Base-by-base conservation (phyloP, 2,329 filamentous ascomycete species). In the Trichoderma asperellum region DNA sequence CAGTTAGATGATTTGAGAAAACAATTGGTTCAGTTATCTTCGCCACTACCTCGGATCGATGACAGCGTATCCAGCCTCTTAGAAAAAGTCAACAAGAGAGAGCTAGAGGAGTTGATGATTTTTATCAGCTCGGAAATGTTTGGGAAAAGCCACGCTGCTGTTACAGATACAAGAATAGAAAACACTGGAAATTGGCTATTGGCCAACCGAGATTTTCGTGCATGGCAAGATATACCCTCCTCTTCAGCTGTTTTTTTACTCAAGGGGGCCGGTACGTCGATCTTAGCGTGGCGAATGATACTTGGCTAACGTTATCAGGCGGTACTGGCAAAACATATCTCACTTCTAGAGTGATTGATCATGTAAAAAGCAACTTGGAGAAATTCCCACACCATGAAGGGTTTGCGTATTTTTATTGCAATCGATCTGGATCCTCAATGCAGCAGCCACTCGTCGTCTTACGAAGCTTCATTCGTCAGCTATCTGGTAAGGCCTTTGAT, bases 61-160 rank as follows among this genome's bases (percentile, higher is more conserved):
- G 18, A 37, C 5, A 5, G 5, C 0, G 52, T 68, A 0, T 14
- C n/a, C 0, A 35, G 5, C 5, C 35, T 62, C 35, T 16, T 59
- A 1, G 18, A 18, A 8, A 37, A 8, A 2, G 6, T 55, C 0
- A 24, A 65, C 16, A 5, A 43, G n/a, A n/a, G 1, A 2, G 53
- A 60, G 8, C 4, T 21, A 1, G 43, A 65, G 3, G 4, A 52
- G 5, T 8, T 59, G 21, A 37, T 59, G 27, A 0, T 35, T 1
- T 64, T 59, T 1, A 65, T 69, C 5, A 69, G 68, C 43, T 14
- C 18, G 0, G 68, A 69, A 11, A 55, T 27, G 43, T 64, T 69
- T 16, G 60, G 68, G 0, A 65, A 55, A 35, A 53, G 52, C 4
- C 68, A 69, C 7, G 53, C 18, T n/a, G n/a, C 1, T n/a, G 40